phyloP scores from a whole-genome alignment of 2,329 filamentous ascomycete species.

The Cordyceps militaris region DNA sequence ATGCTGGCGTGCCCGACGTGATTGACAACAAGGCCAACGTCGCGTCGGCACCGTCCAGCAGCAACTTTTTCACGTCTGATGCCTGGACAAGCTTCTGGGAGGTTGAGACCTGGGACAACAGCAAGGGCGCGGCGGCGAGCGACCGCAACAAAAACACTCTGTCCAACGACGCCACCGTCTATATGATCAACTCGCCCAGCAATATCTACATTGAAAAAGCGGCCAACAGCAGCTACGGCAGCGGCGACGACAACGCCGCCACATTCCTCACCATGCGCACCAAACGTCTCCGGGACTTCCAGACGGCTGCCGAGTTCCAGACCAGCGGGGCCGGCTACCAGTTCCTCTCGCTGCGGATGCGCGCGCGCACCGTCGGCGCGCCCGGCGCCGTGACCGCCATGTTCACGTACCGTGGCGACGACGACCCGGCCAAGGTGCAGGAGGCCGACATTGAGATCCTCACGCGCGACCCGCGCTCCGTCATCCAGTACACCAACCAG shows the following conservation, averaged over 20 bases:
- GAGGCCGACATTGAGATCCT: constrained; percentile 49
- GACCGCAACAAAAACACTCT: constrained; percentile 15
- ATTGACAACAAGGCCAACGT: constrained; percentile 23
- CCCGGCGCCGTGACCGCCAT: constrained; percentile 45
- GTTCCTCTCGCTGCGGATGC: constrained; percentile 38
- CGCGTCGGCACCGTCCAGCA: constrained; percentile 26
- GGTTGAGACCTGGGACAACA: constrained; percentile 25
- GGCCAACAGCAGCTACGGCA: constrained; percentile 20
- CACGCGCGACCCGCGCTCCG: constrained; percentile 36
- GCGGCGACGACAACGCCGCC: constrained; percentile 24
- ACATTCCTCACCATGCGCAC: constrained; percentile 45
- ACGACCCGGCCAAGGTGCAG: constrained; percentile 34
- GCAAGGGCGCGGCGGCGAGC: background rate
- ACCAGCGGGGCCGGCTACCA: constrained; percentile 24
- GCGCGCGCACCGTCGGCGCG: constrained; percentile 41
- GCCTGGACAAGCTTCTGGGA: constrained; percentile 25
- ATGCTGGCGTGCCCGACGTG: constrained; percentile 29
- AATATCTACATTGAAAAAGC: constrained; percentile 42
- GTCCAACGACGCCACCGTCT: constrained; percentile 23
- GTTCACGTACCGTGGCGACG: constrained; percentile 41
- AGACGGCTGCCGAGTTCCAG: constrained; percentile 43
- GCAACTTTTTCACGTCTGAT: constrained; percentile 31
- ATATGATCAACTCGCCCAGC: constrained; percentile 35
- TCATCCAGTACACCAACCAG: constrained; percentile 54
- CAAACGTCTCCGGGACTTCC: constrained; percentile 34